Evolutionary conservation across 2,329 filamentous ascomycete species (phyloP).

Genomic region (Xylariaceae sp.): DNA sequence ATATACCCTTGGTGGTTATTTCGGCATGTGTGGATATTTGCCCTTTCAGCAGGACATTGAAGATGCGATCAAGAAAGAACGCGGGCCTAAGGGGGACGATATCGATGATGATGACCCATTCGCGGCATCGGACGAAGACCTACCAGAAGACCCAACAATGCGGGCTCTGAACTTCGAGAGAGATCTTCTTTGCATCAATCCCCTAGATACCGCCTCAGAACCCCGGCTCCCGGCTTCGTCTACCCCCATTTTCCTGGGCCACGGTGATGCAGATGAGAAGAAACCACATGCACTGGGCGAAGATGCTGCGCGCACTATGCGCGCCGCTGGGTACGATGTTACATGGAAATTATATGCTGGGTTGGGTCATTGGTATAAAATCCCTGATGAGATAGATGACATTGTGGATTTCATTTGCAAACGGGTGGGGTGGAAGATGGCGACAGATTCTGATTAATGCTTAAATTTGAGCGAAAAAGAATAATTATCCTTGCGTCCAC

Average conservation of each 20-base stretch:
- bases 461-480: no score
- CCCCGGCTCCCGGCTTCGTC: slow-evolving; percentile 12
- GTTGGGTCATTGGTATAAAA: slow-evolving; percentile 45
- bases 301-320: slow-evolving; percentile 28
- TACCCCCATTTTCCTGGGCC: slow-evolving; percentile 42
- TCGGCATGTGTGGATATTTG: slow-evolving; percentile 47
- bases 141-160: slow-evolving; percentile 12
- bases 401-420: slow-evolving; percentile 33
- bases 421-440: slow-evolving; percentile 3
- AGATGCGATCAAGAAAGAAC: slow-evolving; percentile 18
- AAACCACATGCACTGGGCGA: slow-evolving; percentile 33
- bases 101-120: slow-evolving; percentile 11
- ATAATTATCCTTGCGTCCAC: no score
- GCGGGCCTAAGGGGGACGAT: slow-evolving; percentile 8
- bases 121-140: slow-evolving; percentile 9
- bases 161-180: slow-evolving; percentile 30
- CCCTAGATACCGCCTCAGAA: neutral
- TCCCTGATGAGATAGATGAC: slow-evolving; percentile 46
- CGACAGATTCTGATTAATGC: no score
- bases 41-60: slow-evolving; percentile 37
- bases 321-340: slow-evolving; percentile 32
- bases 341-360: slow-evolving; percentile 37
- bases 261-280: slow-evolving; percentile 39
- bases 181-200: slow-evolving; percentile 29
- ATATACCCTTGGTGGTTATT: slow-evolving; percentile 36